Conservation (phyloP, 2,329 filamentous ascomycete species). For the Plectosphaerella cucumerina region DNA sequence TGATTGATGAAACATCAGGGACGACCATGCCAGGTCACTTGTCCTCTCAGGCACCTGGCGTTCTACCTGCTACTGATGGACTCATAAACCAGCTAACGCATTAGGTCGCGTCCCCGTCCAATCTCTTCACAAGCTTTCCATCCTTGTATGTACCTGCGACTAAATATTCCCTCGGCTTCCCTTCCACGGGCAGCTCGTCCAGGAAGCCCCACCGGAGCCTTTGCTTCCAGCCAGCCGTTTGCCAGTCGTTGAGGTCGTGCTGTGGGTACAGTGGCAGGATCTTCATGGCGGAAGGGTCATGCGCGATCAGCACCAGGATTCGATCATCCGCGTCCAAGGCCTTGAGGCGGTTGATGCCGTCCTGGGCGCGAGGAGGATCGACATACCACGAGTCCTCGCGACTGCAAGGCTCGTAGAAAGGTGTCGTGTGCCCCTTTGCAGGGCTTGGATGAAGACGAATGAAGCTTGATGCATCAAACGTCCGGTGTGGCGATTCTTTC, state of each 20-base stretch:
- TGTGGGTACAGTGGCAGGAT: constrained; percentile 2
- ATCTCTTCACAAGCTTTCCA: constrained; percentile 4
- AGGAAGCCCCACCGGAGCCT: constrained; percentile 5
- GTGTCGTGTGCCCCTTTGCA: background rate
- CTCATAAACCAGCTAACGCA: background rate
- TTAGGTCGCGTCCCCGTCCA: background rate
- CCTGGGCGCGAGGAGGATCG: constrained; percentile 6
- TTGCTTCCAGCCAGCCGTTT: background rate
- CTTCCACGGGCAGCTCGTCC: constrained; percentile 3
- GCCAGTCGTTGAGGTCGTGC: constrained; percentile 2
- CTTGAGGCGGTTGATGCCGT: constrained; percentile 7
- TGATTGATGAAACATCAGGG: background rate
- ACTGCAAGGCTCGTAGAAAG: constrained; percentile 5
- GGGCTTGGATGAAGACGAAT: constrained; percentile 1
- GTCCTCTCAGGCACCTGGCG: background rate
- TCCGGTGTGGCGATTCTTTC: background rate
- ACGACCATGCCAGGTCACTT: background rate
- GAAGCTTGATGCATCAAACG: background rate
- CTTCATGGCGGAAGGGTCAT: constrained; percentile 11
- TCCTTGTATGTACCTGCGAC: constrained; percentile 5
- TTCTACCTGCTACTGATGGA: background rate
- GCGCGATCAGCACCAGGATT: constrained; percentile 12
- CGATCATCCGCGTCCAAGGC: constrained; percentile 10
- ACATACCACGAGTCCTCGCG: constrained; percentile 12
- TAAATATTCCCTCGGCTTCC: constrained; percentile 1